phyloP scores from a whole-genome alignment of 1,139 yeast genomes.

The Sugiyamaella novakii region DNA sequence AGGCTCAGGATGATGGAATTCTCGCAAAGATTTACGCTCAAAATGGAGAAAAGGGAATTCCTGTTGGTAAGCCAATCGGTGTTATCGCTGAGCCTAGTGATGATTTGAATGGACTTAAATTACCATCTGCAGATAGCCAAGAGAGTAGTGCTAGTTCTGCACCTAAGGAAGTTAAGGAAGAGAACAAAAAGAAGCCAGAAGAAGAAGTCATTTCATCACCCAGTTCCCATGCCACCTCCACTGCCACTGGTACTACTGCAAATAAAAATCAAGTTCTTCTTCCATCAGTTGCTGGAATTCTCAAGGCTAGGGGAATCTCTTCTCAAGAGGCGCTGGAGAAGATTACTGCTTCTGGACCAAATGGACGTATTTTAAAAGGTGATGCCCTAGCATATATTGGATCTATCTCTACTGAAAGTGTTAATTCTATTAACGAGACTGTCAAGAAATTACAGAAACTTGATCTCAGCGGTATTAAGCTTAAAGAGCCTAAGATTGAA shows the following conservation, averaged over 20 bases:
- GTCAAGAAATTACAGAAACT: conserved; percentile 63
- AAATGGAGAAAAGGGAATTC: conserved; percentile 75
- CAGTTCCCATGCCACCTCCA: conserved; percentile 24
- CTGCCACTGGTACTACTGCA: conserved; percentile 39
- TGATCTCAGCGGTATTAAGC: conserved; percentile 63
- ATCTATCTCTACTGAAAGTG: conserved; percentile 58
- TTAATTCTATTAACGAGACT: conserved; percentile 56
- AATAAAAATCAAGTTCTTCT: conserved; percentile 65
- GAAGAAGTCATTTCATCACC: conserved; percentile 26
- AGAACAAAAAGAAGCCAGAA: conserved; percentile 25
- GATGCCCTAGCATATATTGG: conserved; percentile 88
- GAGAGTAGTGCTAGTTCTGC: conserved; percentile 21
- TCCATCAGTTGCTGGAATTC: conserved; percentile 77
- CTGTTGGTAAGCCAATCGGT: conserved; percentile 91
- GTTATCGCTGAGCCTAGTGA: conserved; percentile 85
- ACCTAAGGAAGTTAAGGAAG: conserved; percentile 23
- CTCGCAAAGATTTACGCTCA: conserved; percentile 71
- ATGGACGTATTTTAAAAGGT: conserved; percentile 85
- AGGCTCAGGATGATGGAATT: conserved; percentile 90
- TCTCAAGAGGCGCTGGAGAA: conserved; percentile 66
- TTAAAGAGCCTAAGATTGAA: conserved; percentile 24
- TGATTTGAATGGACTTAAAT: conserved; percentile 63
- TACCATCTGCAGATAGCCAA: conserved; percentile 51
- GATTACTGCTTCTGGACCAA: conserved; percentile 85
- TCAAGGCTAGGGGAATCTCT: conserved; percentile 64